phyloP scores from a whole-genome alignment of 2,329 filamentous ascomycete species.

The Sporothrix sp. region DNA sequence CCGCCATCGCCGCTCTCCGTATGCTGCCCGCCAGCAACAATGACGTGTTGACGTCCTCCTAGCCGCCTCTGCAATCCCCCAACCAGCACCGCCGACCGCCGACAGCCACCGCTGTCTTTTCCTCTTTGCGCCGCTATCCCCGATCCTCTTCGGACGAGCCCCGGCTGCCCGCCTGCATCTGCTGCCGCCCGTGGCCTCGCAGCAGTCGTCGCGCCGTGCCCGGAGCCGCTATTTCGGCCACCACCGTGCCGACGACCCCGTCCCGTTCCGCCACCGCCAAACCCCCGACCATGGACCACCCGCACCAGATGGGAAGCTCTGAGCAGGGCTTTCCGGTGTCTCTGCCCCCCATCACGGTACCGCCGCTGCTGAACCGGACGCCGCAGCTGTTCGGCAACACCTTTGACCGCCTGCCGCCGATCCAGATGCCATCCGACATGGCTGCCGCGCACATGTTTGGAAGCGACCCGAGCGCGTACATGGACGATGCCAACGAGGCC shows the following conservation, averaged over 20 bases:
- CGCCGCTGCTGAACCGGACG: conserved; percentile 54
- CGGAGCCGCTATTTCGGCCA: background rate
- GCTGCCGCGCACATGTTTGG: conserved; percentile 48
- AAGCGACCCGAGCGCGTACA: conserved; percentile 40
- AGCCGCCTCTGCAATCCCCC: too few relatives aligned
- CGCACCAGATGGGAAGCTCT: conserved; percentile 31
- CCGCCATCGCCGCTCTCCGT: too few relatives aligned
- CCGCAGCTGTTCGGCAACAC: conserved; percentile 60
- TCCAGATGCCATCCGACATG: conserved; percentile 48
- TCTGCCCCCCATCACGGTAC: conserved; percentile 39
- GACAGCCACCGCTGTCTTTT: too few relatives aligned
- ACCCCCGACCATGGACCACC: conserved; percentile 40
- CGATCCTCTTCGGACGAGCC: too few relatives aligned
- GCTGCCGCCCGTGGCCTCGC: too few relatives aligned
- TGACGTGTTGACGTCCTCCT: too few relatives aligned
- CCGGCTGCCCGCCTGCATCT: too few relatives aligned
- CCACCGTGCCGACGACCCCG: background rate
- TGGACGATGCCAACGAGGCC: conserved; percentile 65
- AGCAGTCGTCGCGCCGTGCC: background rate
- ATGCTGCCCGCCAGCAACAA: too few relatives aligned
- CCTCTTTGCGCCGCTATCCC: too few relatives aligned
- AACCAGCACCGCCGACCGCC: too few relatives aligned
- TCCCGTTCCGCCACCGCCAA: too few relatives aligned
- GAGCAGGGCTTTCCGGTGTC: conserved; percentile 42
- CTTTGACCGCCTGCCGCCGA: conserved; percentile 49